phyloP scores from a whole-genome alignment of 2,329 filamentous ascomycete genomes.

The Neurospora crassa region DNA sequence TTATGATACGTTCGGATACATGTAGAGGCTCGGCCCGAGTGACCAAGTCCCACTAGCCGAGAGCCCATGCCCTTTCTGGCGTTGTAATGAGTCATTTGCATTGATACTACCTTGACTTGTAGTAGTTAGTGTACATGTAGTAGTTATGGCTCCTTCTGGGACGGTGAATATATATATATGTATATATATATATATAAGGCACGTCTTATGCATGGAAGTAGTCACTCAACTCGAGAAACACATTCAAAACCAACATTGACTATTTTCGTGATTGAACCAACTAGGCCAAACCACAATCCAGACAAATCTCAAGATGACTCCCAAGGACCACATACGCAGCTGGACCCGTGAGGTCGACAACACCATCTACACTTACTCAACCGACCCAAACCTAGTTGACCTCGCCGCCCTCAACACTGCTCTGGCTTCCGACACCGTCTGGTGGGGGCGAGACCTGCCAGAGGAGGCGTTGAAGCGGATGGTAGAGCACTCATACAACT shows the following conservation, averaged over 20 bases:
- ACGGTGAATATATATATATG: background rate
- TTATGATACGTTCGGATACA: background rate
- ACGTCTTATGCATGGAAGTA: background rate
- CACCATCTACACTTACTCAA: conserved; percentile 51
- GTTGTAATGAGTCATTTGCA: background rate
- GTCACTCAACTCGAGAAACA: background rate
- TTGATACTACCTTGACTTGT: background rate
- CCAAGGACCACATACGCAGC: conserved; percentile 1
- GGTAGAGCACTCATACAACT: conserved; percentile 48
- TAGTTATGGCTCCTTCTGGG: background rate
- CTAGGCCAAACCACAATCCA: background rate
- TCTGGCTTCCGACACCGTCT: conserved; percentile 46
- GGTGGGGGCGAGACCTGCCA: conserved; percentile 49
- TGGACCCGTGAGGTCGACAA: conserved; percentile 19
- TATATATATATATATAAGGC: background rate
- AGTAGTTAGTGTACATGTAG: too few species aligned
- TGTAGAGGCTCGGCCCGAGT: background rate
- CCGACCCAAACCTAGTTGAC: conserved; percentile 46
- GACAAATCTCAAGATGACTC: background rate
- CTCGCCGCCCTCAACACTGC: conserved; percentile 43
- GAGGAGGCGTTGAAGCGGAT: conserved; percentile 38
- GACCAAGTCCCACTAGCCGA: background rate
- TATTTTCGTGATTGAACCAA: background rate
- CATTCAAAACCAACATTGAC: background rate
- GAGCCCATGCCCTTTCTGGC: background rate